A percentile compares a stretch with the other conserved stretches of the same genome.
Conservation (phyloP, 2,329 filamentous ascomycete genomes). For the Trichothecium sympodiale region DNA sequence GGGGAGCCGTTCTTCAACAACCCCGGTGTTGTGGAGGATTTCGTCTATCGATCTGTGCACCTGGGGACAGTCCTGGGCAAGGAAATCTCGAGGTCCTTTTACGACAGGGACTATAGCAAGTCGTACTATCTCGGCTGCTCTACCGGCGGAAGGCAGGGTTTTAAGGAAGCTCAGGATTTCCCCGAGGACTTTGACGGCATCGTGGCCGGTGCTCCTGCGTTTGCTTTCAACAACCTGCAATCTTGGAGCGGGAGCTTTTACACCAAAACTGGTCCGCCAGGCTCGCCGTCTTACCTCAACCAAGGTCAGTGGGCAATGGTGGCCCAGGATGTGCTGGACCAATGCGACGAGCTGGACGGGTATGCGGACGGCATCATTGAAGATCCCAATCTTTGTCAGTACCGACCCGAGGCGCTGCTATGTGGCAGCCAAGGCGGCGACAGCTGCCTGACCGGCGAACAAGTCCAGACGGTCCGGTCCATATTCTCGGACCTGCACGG, state of each 20-base stretch:
- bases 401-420: conserved; percentile 26
- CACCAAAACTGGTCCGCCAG: conserved; percentile 23
- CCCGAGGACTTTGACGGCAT: conserved; percentile 48
- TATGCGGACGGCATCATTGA: conserved; percentile 36
- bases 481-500: conserved; percentile 19
- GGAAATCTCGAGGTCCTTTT: conserved; percentile 33
- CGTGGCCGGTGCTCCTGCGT: conserved; percentile 34
- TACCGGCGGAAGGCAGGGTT: conserved; percentile 46
- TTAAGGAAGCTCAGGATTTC: conserved; percentile 40
- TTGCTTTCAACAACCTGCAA: conserved; percentile 21
- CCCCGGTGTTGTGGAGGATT: conserved; percentile 24
- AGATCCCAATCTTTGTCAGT: conserved; percentile 29
- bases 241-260: conserved; percentile 30
- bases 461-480: conserved; percentile 23
- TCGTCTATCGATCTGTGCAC: conserved; percentile 27
- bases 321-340: conserved; percentile 16
- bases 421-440: conserved; percentile 22
- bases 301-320: conserved; percentile 11
- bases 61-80: conserved; percentile 37
- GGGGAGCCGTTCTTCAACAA: conserved; percentile 20
- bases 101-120: conserved; percentile 24
- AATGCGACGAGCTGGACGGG: conserved; percentile 42
- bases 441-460: conserved; percentile 31
- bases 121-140: conserved; percentile 50
- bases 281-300: conserved; percentile 14